These are phyloP conservation scores for Beauveria medogensis DNA, from an alignment of 2,329 filamentous ascomycete species.

Conservation along the genomic window DNA sequence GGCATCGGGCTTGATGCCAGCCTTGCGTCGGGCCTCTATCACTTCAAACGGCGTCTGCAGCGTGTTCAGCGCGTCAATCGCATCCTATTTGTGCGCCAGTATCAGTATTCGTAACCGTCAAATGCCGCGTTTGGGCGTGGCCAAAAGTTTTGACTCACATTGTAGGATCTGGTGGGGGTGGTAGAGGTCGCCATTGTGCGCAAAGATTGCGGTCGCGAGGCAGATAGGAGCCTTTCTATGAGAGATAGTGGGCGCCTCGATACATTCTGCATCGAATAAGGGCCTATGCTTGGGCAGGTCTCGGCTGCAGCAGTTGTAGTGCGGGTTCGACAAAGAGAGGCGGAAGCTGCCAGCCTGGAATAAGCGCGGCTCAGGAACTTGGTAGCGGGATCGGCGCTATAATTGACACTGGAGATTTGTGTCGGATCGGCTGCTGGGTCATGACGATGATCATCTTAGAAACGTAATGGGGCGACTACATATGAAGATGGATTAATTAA, in stretches of 20 bases:
- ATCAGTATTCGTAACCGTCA: neutral
- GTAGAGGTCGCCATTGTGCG: constrained; percentile 4
- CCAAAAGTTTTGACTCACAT: constrained; percentile 18
- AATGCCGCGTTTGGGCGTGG: neutral
- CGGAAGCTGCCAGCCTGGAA: neutral
- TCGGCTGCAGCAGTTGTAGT: neutral
- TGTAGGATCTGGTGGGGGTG: constrained; percentile 28
- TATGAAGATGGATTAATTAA: no score
- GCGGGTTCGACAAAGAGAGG: neutral
- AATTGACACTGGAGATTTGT: neutral
- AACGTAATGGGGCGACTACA: no score
- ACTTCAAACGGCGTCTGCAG: constrained; percentile 82
- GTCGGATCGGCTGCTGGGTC: no score
- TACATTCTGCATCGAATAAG: constrained; percentile 25
- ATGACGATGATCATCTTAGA: no score
- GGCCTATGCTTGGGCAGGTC: neutral
- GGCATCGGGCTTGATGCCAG: constrained; percentile 62
- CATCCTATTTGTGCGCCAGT: constrained; percentile 51
- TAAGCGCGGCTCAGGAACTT: neutral
- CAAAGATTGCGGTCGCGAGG: neutral
- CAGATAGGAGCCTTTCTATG: constrained; percentile 14
- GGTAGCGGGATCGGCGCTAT: constrained; percentile 1
- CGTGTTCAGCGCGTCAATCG: constrained; percentile 76
- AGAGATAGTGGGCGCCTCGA: constrained; percentile 20
- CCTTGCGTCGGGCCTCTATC: constrained; percentile 69